phyloP scores from a whole-genome alignment of 75 land plant genomes.

The Ceratopteris richardii region DNA sequence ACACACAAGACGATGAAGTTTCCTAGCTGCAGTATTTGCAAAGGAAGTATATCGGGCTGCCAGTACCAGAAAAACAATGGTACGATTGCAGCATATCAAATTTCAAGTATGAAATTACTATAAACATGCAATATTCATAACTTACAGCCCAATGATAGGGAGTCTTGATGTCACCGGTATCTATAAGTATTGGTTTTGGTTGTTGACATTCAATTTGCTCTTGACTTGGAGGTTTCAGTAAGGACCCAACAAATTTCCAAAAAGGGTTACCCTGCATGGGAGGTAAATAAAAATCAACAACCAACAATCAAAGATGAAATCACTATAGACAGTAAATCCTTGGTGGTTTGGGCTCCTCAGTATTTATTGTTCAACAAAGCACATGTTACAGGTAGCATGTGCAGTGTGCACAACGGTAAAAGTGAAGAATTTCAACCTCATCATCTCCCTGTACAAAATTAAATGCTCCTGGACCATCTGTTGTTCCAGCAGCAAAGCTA shows the following conservation, averaged over 20 bases:
- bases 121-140: background rate
- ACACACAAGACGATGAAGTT: constrained; percentile 59
- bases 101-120: no score
- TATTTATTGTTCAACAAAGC: background rate
- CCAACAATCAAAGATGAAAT: no score
- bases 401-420: no score
- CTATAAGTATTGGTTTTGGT: constrained; percentile 67
- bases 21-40: constrained; percentile 68
- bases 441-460: constrained; percentile 68
- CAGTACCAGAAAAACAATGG: no score
- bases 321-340: no score
- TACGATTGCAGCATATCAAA: background rate
- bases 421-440: no score
- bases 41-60: constrained; percentile 80
- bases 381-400: no score
- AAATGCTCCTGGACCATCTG: constrained; percentile 80
- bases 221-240: constrained; percentile 39
- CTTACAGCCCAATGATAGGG: constrained; percentile 88
- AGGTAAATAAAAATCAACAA: no score
- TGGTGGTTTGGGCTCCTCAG: no score
- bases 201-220: constrained; percentile 62
- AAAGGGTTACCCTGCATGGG: constrained; percentile 60
- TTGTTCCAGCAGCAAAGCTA: constrained; percentile 84
- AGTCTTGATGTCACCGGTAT: constrained; percentile 59
- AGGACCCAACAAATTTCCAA: constrained; percentile 52